A percentile compares a stretch with the other conserved stretches of the same genome.
phyloP scores from a whole-genome alignment of 345 rosid species.

The Populus pruinosa region DNA sequence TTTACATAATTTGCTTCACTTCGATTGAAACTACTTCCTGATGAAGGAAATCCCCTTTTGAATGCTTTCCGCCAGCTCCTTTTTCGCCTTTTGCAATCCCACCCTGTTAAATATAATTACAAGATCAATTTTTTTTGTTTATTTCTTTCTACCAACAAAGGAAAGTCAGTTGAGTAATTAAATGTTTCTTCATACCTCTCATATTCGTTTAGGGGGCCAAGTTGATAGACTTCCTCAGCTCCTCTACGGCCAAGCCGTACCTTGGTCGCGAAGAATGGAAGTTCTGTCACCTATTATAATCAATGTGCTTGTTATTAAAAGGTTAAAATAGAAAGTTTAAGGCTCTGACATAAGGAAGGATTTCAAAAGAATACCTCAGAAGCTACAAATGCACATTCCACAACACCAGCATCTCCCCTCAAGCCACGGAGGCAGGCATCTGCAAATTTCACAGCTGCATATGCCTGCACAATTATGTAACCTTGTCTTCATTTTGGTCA shows the following conservation, averaged over 20 bases:
- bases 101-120: slow-evolving; percentile 26
- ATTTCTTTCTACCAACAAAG: not conserved
- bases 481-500: not conserved
- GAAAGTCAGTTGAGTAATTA: not conserved
- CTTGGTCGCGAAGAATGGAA: slow-evolving; percentile 80
- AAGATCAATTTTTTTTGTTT: not conserved
- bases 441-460: slow-evolving; percentile 95
- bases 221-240: slow-evolving; percentile 27
- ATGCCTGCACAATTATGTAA: slow-evolving; percentile 50
- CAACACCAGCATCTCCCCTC: slow-evolving; percentile 76
- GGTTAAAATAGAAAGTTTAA: not conserved
- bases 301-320: not conserved
- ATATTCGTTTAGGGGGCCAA: slow-evolving; percentile 29
- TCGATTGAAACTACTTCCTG: slow-evolving; percentile 34
- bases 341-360: not conserved
- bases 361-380: slow-evolving; percentile 48
- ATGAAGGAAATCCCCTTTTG: slow-evolving; percentile 69
- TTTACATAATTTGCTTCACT: not conserved
- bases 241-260: slow-evolving; percentile 28
- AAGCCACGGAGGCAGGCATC: slow-evolving; percentile 84
- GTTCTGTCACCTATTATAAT: slow-evolving; percentile 73
- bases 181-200: slow-evolving; percentile 17
- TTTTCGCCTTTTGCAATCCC: slow-evolving; percentile 81
- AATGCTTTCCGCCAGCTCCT: slow-evolving; percentile 77
- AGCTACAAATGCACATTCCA: slow-evolving; percentile 78